Conservation (phyloP, 257 asterid species). For the Salvia hispanica region DNA sequence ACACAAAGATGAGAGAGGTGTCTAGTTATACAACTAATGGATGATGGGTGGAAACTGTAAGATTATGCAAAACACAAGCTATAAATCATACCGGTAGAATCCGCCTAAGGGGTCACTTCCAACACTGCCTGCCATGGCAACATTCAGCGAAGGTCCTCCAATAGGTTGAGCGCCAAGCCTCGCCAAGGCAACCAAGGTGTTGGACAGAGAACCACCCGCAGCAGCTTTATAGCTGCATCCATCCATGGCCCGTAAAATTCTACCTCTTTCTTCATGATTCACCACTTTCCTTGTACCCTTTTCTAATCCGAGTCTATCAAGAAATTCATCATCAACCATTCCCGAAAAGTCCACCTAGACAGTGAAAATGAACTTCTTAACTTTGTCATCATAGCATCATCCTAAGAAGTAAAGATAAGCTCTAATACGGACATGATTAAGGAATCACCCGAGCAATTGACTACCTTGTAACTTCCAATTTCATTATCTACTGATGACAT, state of each 20-base stretch:
- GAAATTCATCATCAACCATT: conserved; percentile 76
- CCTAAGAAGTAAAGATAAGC: conserved; percentile 12
- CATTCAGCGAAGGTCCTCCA: conserved; percentile 71
- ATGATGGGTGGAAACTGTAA: neutral
- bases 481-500: too few relatives aligned
- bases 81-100: conserved; percentile 66
- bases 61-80: conserved; percentile 1
- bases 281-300: conserved; percentile 93
- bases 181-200: conserved; percentile 92
- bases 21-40: conserved; percentile 50
- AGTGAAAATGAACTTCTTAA: conserved; percentile 17
- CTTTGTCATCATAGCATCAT: neutral
- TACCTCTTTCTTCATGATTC: conserved; percentile 93
- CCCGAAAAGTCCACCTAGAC: conserved; percentile 96
- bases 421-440: neutral
- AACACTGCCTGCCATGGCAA: conserved; percentile 93
- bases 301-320: conserved; percentile 65
- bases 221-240: conserved; percentile 99
- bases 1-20: neutral
- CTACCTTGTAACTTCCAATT: neutral
- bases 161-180: conserved; percentile 81
- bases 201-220: conserved; percentile 98
- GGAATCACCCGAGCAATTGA: neutral
- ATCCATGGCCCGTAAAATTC: conserved; percentile 89
- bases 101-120: conserved; percentile 97